A percentile compares a stretch with the other conserved stretches of the same genome.
phyloP scores from a whole-genome alignment of 1,139 yeast genomes.

The Entelexis sorbosivorans region DNA sequence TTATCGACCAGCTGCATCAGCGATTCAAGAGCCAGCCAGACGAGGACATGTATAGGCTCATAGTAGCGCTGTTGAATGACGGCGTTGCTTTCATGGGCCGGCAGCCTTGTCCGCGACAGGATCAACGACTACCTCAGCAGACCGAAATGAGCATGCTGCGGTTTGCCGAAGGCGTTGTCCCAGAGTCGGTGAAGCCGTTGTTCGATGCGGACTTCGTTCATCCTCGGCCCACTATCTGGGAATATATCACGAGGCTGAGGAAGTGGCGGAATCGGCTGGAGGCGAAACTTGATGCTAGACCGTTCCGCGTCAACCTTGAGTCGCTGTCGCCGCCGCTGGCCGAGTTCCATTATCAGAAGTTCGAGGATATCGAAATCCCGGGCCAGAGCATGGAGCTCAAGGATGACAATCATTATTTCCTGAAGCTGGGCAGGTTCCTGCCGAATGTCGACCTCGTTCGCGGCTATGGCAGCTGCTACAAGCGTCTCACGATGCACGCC shows the following conservation, averaged over 20 bases:
- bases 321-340: slow-evolving; percentile 88
- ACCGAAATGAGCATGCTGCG: slow-evolving; percentile 83
- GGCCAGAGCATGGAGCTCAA: slow-evolving; percentile 75
- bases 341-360: slow-evolving; percentile 95
- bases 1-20: slow-evolving; percentile 91
- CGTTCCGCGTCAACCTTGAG: slow-evolving; percentile 70
- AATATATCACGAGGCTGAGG: slow-evolving; percentile 70
- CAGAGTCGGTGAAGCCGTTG: slow-evolving; percentile 79
- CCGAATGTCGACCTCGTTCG: slow-evolving; percentile 83
- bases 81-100: slow-evolving; percentile 80
- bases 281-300: slow-evolving; percentile 70
- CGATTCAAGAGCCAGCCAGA: slow-evolving; percentile 91
- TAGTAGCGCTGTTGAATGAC: slow-evolving; percentile 84
- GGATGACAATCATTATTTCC: slow-evolving; percentile 77
- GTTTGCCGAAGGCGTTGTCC: slow-evolving; percentile 88
- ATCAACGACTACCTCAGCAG: slow-evolving; percentile 78
- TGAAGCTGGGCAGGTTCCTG: slow-evolving; percentile 84
- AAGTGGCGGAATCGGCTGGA: slow-evolving; percentile 91
- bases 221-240: slow-evolving; percentile 79
- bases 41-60: slow-evolving; percentile 89
- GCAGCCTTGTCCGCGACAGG: slow-evolving; percentile 73
- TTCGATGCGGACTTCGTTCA: slow-evolving; percentile 81
- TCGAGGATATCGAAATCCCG: slow-evolving; percentile 94
- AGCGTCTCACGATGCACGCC: slow-evolving; percentile 81
- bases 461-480: slow-evolving; percentile 86